Evolutionary conservation across 1,139 yeast genomes (phyloP).

Genomic region (Hansenula lynferdii): DNA sequence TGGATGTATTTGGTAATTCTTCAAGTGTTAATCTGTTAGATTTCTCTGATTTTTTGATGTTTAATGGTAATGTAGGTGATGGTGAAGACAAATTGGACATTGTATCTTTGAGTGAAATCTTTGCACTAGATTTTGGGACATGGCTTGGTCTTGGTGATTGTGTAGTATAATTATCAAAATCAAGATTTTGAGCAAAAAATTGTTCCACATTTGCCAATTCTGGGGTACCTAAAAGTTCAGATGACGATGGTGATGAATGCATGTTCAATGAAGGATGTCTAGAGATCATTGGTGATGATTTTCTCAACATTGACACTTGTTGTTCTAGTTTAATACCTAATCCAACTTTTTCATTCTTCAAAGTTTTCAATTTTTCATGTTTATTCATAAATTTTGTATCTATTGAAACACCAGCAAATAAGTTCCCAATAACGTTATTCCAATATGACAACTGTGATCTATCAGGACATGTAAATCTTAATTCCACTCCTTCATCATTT

Average conservation of each 20-base stretch:
- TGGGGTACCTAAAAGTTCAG: slow-evolving; percentile 1
- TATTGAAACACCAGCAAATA: neutral
- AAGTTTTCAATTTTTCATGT: slow-evolving; percentile 6
- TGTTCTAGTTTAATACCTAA: slow-evolving; percentile 11
- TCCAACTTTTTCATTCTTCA: slow-evolving; percentile 14
- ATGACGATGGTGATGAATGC: slow-evolving; percentile 6
- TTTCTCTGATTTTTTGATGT: slow-evolving; percentile 1
- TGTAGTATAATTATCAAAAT: too few species aligned
- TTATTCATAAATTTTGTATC: slow-evolving; percentile 5
- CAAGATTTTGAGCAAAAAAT: slow-evolving; percentile 9
- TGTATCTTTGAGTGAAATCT: slow-evolving; percentile 8
- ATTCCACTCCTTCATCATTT: slow-evolving; percentile 2
- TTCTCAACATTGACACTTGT: slow-evolving; percentile 8
- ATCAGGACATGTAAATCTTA: slow-evolving; percentile 20
- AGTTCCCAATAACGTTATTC: slow-evolving; percentile 7
- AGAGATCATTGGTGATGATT: slow-evolving; percentile 12
- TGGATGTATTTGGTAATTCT: slow-evolving; percentile 1
- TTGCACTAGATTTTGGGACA: slow-evolving; percentile 11
- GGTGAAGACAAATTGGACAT: too few species aligned
- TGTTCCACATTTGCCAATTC: slow-evolving; percentile 9
- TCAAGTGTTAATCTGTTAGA: neutral
- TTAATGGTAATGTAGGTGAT: slow-evolving; percentile 3
- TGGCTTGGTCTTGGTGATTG: too few species aligned
- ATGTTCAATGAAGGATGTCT: slow-evolving; percentile 13
- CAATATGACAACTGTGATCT: slow-evolving; percentile 17